Base-by-base conservation (phyloP, 306 rosid genomes). In the Vicia faba region DNA sequence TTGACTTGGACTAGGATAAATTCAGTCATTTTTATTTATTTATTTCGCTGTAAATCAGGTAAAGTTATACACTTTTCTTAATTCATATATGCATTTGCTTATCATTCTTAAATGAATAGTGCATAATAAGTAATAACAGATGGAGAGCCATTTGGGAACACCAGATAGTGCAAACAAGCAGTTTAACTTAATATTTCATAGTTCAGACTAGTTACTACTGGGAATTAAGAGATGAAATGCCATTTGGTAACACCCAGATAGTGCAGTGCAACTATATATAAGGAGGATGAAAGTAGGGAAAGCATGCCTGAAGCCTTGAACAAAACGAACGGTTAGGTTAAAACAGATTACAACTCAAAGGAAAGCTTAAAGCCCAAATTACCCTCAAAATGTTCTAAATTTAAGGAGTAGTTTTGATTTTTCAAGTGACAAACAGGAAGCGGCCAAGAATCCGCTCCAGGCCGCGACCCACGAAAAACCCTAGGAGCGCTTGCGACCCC, bases 201-300 rank as follows among this genome's bases (percentile, higher is more conserved):
- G 18, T 39, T 38, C 61, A 40, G 39, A 40, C 18, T 61, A 39
- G 59, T 69, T 69, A 29, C 56, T 5, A 5, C 14, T 33, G 36
- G 61, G 70, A 73, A 63, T 49, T 56, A 38, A 54, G 72, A 61
- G 31, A 48, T 40, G 36, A 68, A 58, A 36, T 12, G 20, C 13
- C 72, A 35, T 63, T 61, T 62, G 40, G 51, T 29, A 73, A 14
- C 74, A 35, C 54, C 11, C 1, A 38, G 63, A 66, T 60, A 65
- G 23, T 20, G 2, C 23, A 20, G 61, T n/a, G 28, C 23, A 19
- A 54, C 59, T 23, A 58, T 55, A 48, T 51, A 33, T 44, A 44
- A 6, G 38, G 38, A 33, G 38, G 38, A 33, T 33, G 38, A 33
- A 33, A 2, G 9, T 7, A 33, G 9, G 9, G 38, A 33, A 7